Evolutionary conservation across 352 stramenopile genomes (phyloP).

Genomic region (Phytophthora hibernalis): DNA sequence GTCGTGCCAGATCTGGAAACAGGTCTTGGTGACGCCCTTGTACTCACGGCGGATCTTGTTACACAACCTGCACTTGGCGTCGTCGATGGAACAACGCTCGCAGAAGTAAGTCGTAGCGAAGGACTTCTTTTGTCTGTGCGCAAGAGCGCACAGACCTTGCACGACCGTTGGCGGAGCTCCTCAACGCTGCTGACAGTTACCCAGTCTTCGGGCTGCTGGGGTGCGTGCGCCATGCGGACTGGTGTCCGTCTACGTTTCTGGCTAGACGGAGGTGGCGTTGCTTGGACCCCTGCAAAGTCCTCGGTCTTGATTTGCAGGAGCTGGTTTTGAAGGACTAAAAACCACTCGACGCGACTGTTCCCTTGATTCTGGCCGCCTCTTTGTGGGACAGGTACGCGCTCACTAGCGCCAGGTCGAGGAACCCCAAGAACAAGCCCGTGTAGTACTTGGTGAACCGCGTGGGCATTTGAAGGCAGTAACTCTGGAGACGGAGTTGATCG

Average conservation of each 20-base stretch:
- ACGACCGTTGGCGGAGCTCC: neutral
- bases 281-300: conserved; percentile 2
- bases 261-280: neutral
- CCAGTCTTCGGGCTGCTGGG: neutral
- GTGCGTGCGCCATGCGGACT: neutral
- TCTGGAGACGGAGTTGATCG: neutral
- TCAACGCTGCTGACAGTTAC: neutral
- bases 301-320: conserved; percentile 6
- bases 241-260: conserved; percentile 6
- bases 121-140: conserved; percentile 1
- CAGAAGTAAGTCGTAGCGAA: conserved; percentile 8
- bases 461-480: neutral
- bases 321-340: conserved; percentile 4
- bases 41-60: conserved; percentile 15
- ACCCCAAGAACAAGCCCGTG: neutral
- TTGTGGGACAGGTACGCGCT: neutral
- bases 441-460: neutral
- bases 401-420: neutral
- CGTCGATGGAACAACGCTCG: conserved; percentile 20
- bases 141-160: conserved; percentile 3
- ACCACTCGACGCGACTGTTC: neutral
- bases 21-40: conserved; percentile 14
- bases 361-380: neutral
- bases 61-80: conserved; percentile 26
- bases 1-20: conserved; percentile 39